Conservation (phyloP, 306 rosid genomes). For the Malus asiatica region DNA sequence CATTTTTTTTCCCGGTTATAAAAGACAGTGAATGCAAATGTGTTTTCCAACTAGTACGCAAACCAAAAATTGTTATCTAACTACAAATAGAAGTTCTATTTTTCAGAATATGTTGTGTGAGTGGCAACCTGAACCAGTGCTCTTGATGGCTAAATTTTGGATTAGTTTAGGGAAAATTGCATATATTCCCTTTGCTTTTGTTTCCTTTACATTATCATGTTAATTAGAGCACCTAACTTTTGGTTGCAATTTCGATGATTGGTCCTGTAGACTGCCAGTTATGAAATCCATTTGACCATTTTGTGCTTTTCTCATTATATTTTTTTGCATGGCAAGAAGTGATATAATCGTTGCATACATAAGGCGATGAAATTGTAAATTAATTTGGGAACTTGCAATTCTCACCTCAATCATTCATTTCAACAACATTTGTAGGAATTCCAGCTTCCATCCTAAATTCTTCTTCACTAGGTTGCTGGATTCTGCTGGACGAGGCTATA, state of each 20-base stretch:
- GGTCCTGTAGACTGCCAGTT: not conserved
- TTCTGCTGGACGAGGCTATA: not conserved
- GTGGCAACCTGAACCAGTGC: not conserved
- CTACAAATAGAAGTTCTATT: conserved; percentile 4
- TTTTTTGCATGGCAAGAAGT: not conserved
- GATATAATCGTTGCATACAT: not conserved
- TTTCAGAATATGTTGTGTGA: not conserved
- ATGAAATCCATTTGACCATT: not conserved
- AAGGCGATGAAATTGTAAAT: not conserved
- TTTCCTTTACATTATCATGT: not conserved
- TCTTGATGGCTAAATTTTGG: not conserved
- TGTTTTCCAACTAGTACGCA: conserved; percentile 11
- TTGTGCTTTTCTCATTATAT: not conserved
- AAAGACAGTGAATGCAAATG: conserved; percentile 2
- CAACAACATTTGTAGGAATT: not conserved
- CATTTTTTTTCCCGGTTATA: not conserved
- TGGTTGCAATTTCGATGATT: not conserved
- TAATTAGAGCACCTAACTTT: not conserved
- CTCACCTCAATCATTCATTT: not conserved
- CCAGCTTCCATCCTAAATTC: not conserved
- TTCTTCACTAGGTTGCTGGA: conserved; percentile 1
- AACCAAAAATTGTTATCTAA: conserved; percentile 1
- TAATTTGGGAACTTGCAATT: not conserved
- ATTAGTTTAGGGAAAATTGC: not conserved
- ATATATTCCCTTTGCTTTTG: not conserved